Percentiles rank a stretch among this genome's conserved stretches.
phyloP scores from a whole-genome alignment of 192 early-diverging fungal genomes.

The Linderina pennispora region DNA sequence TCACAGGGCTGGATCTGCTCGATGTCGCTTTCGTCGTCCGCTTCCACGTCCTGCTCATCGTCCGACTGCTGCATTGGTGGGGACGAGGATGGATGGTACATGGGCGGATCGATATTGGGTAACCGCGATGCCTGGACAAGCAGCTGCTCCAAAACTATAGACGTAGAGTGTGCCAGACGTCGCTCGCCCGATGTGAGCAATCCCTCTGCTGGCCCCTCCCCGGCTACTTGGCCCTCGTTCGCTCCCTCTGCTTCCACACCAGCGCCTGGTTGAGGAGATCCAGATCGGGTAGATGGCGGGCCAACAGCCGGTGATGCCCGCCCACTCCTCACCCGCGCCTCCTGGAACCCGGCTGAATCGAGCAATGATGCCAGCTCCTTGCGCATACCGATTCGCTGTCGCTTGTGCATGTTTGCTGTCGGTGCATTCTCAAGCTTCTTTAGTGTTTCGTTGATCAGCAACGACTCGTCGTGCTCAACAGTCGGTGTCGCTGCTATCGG shows the following conservation, averaged over 20 bases:
- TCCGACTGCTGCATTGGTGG: neutral
- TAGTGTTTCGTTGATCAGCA: conserved; percentile 12
- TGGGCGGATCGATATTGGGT: too few species aligned
- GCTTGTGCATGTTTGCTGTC: neutral
- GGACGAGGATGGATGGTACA: neutral
- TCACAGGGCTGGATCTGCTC: conserved; percentile 23
- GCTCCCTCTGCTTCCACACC: neutral
- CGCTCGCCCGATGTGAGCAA: conserved; percentile 11
- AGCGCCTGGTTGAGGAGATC: neutral
- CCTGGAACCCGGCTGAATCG: conserved; percentile 8
- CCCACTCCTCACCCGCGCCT: neutral
- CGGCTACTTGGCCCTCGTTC: neutral
- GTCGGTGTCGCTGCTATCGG: neutral
- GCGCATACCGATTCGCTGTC: conserved; percentile 1
- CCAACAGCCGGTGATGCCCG: neutral
- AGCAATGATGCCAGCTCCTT: conserved; percentile 7
- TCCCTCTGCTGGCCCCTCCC: conserved; percentile 12
- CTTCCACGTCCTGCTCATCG: neutral
- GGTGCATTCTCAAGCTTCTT: conserved; percentile 1
- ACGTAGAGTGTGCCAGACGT: too few species aligned
- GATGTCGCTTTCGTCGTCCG: neutral
- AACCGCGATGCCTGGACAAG: conserved; percentile 26
- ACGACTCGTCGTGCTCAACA: neutral
- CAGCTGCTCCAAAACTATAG: conserved; percentile 42
- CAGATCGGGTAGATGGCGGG: neutral